Percentiles rank a stretch among this genome's conserved stretches.
Evolutionary conservation across 2,329 filamentous ascomycete genomes (phyloP).

Genomic region (Aspergillus sp.): DNA sequence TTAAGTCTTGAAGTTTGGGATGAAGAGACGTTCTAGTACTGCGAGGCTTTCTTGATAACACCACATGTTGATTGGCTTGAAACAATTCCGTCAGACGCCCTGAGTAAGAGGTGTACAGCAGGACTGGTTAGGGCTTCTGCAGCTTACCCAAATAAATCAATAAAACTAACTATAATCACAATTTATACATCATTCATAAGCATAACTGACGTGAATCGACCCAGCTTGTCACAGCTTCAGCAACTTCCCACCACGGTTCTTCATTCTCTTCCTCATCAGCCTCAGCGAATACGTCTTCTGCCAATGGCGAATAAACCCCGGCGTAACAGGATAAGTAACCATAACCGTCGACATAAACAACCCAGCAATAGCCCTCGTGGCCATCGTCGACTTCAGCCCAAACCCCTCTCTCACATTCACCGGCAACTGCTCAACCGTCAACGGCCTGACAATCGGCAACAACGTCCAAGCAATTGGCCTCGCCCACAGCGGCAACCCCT

Average conservation of each 20-base stretch:
- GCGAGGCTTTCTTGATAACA: too few relatives aligned
- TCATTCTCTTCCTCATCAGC: conserved; percentile 9
- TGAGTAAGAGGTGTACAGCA: too few relatives aligned
- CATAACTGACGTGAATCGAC: background rate
- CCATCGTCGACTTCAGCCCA: background rate
- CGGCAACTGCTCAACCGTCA: conserved; percentile 10
- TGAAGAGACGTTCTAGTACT: too few relatives aligned
- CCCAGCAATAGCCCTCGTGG: background rate
- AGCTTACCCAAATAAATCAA: too few relatives aligned
- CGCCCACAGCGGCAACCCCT: conserved; percentile 1
- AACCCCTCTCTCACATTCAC: conserved; percentile 4
- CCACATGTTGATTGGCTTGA: too few relatives aligned
- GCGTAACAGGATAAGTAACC: conserved; percentile 4
- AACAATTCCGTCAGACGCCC: too few relatives aligned
- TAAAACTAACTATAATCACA: background rate
- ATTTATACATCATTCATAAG: background rate
- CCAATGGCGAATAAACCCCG: conserved; percentile 1
- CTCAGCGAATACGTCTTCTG: conserved; percentile 4
- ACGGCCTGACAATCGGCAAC: background rate
- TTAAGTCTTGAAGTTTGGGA: too few relatives aligned
- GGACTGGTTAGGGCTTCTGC: too few relatives aligned
- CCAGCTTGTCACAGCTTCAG: background rate
- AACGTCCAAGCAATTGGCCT: conserved; percentile 2
- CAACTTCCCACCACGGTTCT: conserved; percentile 7
- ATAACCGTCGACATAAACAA: background rate